Conservation (phyloP, 2,329 filamentous ascomycete species). For the Eutypella sp. region DNA sequence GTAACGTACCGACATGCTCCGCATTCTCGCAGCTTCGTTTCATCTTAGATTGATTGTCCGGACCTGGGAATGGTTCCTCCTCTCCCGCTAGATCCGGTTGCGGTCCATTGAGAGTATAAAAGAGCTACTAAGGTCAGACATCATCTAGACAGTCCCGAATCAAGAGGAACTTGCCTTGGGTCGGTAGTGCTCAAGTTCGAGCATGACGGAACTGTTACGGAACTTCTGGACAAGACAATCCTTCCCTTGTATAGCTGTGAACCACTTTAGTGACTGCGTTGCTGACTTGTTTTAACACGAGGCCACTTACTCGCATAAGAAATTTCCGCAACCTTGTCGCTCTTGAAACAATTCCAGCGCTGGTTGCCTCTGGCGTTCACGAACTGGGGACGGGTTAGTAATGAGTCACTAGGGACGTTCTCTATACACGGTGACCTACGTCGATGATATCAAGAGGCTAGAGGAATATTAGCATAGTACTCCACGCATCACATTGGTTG, state of each 20-base stretch:
- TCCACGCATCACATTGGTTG: constrained; percentile 3
- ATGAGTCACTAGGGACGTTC: not conserved
- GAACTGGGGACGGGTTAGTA: constrained; percentile 50
- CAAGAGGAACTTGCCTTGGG: constrained; percentile 60
- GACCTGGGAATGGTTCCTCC: constrained; percentile 70
- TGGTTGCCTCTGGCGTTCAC: constrained; percentile 65
- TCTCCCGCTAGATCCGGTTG: constrained; percentile 54
- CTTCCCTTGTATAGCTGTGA: constrained; percentile 78
- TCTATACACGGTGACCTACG: constrained; percentile 46
- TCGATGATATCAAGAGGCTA: constrained; percentile 70
- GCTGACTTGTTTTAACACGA: not conserved
- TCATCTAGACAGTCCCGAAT: not conserved
- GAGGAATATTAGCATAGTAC: constrained; percentile 36
- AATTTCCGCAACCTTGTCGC: constrained; percentile 80
- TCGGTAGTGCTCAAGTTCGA: constrained; percentile 73
- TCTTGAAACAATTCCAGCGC: constrained; percentile 76
- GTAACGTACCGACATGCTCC: constrained; percentile 68
- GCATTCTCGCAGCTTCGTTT: constrained; percentile 84
- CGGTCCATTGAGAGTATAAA: constrained; percentile 45
- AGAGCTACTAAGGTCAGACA: constrained; percentile 37
- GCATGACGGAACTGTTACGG: constrained; percentile 93
- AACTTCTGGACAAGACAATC: constrained; percentile 93
- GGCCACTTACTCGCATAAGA: constrained; percentile 84
- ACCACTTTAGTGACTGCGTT: constrained; percentile 19
- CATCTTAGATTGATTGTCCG: constrained; percentile 84